These are phyloP conservation scores for Hordeum vulgare DNA, from an alignment of 176 grass and related monocot genomes.

Conservation along the genomic window MorexV3_pseudomolecules_assembly NC_058522.1:542360125-542360624, in stretches of 20 bases:
- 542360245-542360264: slow-evolving; percentile 95
- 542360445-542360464: not conserved
- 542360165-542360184: slow-evolving; percentile 99
- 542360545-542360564: too few species aligned
- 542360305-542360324: slow-evolving; percentile 9
- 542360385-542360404: slow-evolving; percentile 18
- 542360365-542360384: slow-evolving; percentile 22
- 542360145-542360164: slow-evolving; percentile 5
- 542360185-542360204: slow-evolving; percentile 96
- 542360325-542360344: slow-evolving; percentile 35
- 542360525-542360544: too few species aligned
- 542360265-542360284: slow-evolving; percentile 93
- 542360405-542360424: slow-evolving; percentile 33
- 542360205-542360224: slow-evolving; percentile 97
- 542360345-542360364: slow-evolving; percentile 28
- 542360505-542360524: too few species aligned
- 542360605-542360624: too few species aligned
- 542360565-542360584: too few species aligned
- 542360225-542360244: slow-evolving; percentile 95
- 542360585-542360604: too few species aligned
- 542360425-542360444: slow-evolving; percentile 15
- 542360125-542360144: not conserved
- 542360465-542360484: not conserved
- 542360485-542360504: too few species aligned
- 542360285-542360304: not conserved